Evolutionary conservation across 495 filamentous ascomycete genomes (phyloP), one percentile per base, ranked within the genome.

Genomic region (Penicillium longicatenatum): DNA sequence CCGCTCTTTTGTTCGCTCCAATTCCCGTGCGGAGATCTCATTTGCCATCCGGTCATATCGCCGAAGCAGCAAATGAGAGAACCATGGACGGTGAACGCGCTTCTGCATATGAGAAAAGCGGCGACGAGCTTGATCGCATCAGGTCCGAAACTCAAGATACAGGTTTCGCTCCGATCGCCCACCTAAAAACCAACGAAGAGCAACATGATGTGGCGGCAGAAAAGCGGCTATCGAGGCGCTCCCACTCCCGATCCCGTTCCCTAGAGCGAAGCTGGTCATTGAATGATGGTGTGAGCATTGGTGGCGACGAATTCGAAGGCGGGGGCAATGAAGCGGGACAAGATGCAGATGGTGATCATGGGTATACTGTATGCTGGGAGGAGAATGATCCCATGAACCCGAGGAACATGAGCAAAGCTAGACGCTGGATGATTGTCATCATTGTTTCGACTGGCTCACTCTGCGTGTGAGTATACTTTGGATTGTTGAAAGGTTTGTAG

Each of bases 341-440:
- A 37, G 62, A 59, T 42, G 39, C 59, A 43, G 43, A 55, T 16
- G 59, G 53, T 0, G 62, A 62, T 42, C 58, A 56, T 47, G 76
- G 70, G 1, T 90, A 83, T 57, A 81, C 85, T 57, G 91, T 95
- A 33, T 66, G 68, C 6, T 96, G 89, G 86, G 85, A 87, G 52
- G 88, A 91, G 30, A 70, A 78, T 41, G 93, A 97, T 70, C 86
- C 89, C 0, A 56, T 80, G 71, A 87, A 86, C 62, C 93, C 93
- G 10, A 78, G 86, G 48, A 89, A 80, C 61, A 87, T 90, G 80
- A 77, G 72, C n/a, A 79, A 69, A n/a, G 65, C 72, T 19, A 77
- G 83, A 42, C 90, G 89, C 60, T 97, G 94, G 93, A 29, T 87
- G n/a, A 86, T 94, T 53, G 84, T 89, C 8, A 59, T 80, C 21